Conservation (phyloP, 805 yeast genomes). For the Dipodascus geniculatus region DNA sequence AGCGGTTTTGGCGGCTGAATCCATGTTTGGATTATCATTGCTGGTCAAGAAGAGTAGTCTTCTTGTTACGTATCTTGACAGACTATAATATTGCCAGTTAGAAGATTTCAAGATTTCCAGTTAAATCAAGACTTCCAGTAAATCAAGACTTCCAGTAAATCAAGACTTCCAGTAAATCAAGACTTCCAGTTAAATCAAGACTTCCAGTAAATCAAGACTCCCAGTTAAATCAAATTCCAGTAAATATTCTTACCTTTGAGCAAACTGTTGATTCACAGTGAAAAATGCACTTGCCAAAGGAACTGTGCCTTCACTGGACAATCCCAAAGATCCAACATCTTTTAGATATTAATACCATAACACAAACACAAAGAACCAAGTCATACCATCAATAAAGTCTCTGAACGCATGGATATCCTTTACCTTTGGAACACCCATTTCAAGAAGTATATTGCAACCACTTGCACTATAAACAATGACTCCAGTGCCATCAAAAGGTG, state of each 20-base stretch:
- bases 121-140: too few species aligned
- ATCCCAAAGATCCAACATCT: slow-evolving; percentile 6
- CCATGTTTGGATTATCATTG: slow-evolving; percentile 50
- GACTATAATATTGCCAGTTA: too few species aligned
- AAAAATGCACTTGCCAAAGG: slow-evolving; percentile 33
- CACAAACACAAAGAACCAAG: too few species aligned
- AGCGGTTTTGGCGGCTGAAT: slow-evolving; percentile 28
- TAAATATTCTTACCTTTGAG: slow-evolving; percentile 20
- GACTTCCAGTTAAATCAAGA: too few species aligned
- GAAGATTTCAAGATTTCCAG: too few species aligned
- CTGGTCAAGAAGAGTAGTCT: slow-evolving; percentile 65
- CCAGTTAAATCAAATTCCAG: too few species aligned
- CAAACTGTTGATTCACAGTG: slow-evolving; percentile 44
- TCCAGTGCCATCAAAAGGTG: slow-evolving; percentile 66
- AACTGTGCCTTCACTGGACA: slow-evolving; percentile 16
- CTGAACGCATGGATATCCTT: slow-evolving; percentile 30
- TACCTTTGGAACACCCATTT: slow-evolving; percentile 37
- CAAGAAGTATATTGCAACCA: slow-evolving; percentile 17
- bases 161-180: too few species aligned
- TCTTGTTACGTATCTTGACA: slow-evolving; percentile 36
- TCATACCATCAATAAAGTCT: slow-evolving; percentile 23
- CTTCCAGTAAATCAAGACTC: too few species aligned
- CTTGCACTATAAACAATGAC: slow-evolving; percentile 37
- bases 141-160: too few species aligned
- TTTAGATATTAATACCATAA: too few species aligned